Conservation (phyloP, 352 stramenopile species). For the Phytophthora foliorum region DNA sequence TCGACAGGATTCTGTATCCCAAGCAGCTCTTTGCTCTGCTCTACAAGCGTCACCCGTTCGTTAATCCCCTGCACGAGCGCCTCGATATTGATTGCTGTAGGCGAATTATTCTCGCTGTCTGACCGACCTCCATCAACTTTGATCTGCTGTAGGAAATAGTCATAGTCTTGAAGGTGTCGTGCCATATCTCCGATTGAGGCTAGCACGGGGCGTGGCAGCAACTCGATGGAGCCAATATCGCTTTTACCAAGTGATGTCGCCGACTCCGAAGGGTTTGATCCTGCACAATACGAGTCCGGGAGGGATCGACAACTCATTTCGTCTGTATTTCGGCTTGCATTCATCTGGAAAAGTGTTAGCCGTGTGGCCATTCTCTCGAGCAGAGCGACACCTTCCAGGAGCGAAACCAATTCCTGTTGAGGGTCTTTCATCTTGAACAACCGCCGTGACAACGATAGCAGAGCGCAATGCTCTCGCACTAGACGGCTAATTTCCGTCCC, state of each 20-base stretch:
- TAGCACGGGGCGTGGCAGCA: constrained; percentile 50
- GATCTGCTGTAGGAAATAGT: constrained; percentile 57
- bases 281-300: constrained; percentile 1
- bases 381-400: constrained; percentile 68
- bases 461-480: constrained; percentile 61
- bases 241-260: constrained; percentile 19
- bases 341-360: constrained; percentile 43
- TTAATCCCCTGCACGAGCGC: constrained; percentile 44
- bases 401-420: constrained; percentile 51
- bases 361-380: constrained; percentile 44
- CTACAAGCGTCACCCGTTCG: constrained; percentile 46
- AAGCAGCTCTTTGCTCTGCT: constrained; percentile 38
- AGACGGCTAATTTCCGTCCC: constrained; percentile 59
- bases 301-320: constrained; percentile 24
- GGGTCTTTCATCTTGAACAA: constrained; percentile 69
- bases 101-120: constrained; percentile 15
- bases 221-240: constrained; percentile 24
- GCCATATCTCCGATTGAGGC: constrained; percentile 62
- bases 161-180: constrained; percentile 71
- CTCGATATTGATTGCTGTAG: constrained; percentile 42
- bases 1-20: constrained; percentile 37
- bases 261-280: constrained; percentile 13
- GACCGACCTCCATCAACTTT: constrained; percentile 13
- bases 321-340: not conserved
- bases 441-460: constrained; percentile 55